Conservation (phyloP, 179 eudicot genomes). For the Heliamphora ciliata region DNA sequence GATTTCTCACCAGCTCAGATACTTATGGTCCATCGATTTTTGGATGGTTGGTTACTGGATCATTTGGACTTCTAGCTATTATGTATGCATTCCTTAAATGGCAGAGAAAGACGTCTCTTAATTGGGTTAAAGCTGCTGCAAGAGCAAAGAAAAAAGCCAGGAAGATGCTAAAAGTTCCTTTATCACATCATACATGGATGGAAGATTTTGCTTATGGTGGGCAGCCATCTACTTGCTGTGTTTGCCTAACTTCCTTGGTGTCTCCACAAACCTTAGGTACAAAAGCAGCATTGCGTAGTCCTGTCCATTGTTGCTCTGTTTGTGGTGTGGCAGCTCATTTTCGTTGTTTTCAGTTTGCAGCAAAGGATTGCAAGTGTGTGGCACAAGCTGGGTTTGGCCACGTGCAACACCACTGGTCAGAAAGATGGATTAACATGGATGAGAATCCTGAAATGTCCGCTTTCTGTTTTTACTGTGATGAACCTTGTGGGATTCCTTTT, state of each 20-base stretch:
- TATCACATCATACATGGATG: conserved; percentile 71
- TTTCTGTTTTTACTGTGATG: conserved; percentile 76
- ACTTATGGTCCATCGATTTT: conserved; percentile 42
- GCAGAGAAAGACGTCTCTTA: conserved; percentile 59
- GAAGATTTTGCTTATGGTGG: conserved; percentile 62
- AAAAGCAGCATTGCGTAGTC: conserved; percentile 46
- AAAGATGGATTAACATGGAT: conserved; percentile 67
- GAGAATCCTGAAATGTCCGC: conserved; percentile 71
- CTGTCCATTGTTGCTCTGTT: conserved; percentile 64
- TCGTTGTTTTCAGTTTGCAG: conserved; percentile 59
- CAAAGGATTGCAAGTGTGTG: conserved; percentile 76
- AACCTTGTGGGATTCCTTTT: conserved; percentile 80
- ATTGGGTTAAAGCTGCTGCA: conserved; percentile 91
- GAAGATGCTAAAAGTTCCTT: conserved; percentile 65
- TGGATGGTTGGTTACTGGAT: conserved; percentile 75
- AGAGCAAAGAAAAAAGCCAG: conserved; percentile 71
- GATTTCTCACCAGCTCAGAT: conserved; percentile 45
- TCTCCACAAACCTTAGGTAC: conserved; percentile 42
- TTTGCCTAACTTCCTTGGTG: conserved; percentile 57
- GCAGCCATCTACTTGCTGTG: conserved; percentile 74
- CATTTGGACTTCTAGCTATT: conserved; percentile 61
- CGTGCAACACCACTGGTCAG: conserved; percentile 86
- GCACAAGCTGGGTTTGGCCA: conserved; percentile 61
- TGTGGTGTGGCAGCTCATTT: conserved; percentile 81
- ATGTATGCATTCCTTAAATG: conserved; percentile 61